These are phyloP conservation scores for Adansonia grandidieri DNA, from an alignment of 441 rosid genomes.

Conservation along the genomic window DNA sequence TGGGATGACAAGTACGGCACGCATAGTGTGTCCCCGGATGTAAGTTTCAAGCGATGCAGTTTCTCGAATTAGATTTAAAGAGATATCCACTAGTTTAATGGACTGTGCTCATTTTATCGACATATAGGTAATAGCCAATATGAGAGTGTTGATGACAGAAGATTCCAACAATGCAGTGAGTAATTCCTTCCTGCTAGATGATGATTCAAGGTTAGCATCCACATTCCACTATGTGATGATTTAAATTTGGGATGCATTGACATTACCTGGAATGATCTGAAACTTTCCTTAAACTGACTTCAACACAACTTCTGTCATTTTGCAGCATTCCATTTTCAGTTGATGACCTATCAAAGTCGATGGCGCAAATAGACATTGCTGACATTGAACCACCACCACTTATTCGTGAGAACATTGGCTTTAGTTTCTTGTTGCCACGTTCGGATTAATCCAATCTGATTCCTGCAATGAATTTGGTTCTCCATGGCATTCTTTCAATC, in stretches of 20 bases:
- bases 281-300: neutral
- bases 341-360: constrained; percentile 92
- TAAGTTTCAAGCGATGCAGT: constrained; percentile 50
- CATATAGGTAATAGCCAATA: constrained; percentile 79
- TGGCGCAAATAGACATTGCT: constrained; percentile 84
- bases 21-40: constrained; percentile 87
- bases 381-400: constrained; percentile 94
- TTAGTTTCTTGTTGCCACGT: constrained; percentile 88
- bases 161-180: constrained; percentile 98
- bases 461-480: constrained; percentile 9
- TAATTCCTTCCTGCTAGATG: constrained; percentile 90
- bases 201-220: constrained; percentile 74
- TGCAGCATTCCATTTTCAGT: constrained; percentile 99
- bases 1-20: constrained; percentile 99
- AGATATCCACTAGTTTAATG: neutral
- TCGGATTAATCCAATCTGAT: constrained; percentile 37
- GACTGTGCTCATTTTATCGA: neutral
- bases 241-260: neutral
- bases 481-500: neutral
- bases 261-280: neutral
- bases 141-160: constrained; percentile 98
- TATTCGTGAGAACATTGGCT: constrained; percentile 84
- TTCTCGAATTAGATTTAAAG: constrained; percentile 27
- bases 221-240: neutral
- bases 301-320: neutral